Conservation (phyloP, 2,329 filamentous ascomycete genomes). For the Calonectria hawksworthii region DNA sequence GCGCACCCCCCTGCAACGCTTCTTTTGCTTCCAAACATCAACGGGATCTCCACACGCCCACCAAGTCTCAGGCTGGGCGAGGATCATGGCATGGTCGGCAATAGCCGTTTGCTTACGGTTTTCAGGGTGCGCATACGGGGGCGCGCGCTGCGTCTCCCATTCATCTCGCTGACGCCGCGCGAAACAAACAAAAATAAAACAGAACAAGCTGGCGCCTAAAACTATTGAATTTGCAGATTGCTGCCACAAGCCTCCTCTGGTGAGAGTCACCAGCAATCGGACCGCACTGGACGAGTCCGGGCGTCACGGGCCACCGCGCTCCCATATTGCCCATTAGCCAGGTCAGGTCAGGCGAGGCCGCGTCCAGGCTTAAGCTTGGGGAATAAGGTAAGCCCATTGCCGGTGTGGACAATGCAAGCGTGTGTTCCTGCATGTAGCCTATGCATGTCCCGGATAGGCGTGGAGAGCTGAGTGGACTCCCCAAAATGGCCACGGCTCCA, state of each 20-base stretch:
- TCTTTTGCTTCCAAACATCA: conserved; percentile 9
- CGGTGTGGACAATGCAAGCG: neutral
- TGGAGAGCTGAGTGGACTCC: neutral
- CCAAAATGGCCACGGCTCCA: conserved; percentile 1
- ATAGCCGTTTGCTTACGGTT: neutral
- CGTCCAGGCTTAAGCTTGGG: neutral
- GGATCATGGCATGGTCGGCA: neutral
- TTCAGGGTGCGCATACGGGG: neutral
- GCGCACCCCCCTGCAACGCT: neutral
- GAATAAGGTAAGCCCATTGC: neutral
- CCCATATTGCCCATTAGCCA: neutral
- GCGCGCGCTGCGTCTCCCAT: neutral
- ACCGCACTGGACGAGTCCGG: neutral
- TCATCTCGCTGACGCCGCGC: neutral
- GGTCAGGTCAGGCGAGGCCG: neutral
- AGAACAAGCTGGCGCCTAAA: neutral
- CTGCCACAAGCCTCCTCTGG: neutral
- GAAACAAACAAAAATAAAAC: neutral
- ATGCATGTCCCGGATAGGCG: conserved; percentile 7
- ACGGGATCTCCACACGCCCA: conserved; percentile 4
- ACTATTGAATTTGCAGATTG: neutral
- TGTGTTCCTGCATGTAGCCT: conserved; percentile 10
- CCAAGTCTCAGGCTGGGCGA: conserved; percentile 3
- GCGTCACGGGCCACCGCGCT: neutral
- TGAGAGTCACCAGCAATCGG: neutral